Evolutionary conservation across 169 alveolate genomes (phyloP).

Genomic region (Fabrea salina): DNA sequence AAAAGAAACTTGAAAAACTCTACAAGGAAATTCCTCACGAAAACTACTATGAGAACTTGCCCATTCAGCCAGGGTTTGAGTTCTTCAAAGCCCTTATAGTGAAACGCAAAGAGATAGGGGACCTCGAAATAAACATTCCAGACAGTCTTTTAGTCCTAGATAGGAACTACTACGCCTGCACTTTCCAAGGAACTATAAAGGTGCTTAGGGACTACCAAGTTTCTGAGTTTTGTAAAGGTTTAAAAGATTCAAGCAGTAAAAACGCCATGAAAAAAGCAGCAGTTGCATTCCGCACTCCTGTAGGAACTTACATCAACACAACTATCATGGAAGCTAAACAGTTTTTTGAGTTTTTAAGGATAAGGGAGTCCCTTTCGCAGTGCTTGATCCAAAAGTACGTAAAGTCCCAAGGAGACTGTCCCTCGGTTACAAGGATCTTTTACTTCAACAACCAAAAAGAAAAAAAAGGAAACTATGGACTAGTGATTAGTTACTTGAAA

Average conservation of each 20-base stretch:
- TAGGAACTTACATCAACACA: background rate
- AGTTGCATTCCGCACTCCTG: background rate
- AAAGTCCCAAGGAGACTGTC: background rate
- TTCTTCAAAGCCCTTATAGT: background rate
- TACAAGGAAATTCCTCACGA: background rate
- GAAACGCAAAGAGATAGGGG: background rate
- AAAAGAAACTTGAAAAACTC: background rate
- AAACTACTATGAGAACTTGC: background rate
- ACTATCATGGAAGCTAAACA: background rate
- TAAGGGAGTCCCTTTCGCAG: background rate
- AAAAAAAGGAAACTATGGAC: background rate
- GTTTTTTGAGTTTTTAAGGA: background rate
- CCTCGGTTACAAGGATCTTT: constrained; percentile 2
- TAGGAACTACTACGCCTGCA: background rate
- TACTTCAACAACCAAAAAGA: background rate
- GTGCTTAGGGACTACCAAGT: too few species aligned
- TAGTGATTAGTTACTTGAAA: background rate
- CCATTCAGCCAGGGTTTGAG: background rate
- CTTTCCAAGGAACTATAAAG: too few species aligned
- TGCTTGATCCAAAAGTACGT: background rate
- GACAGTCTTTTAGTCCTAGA: background rate
- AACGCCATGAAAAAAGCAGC: background rate
- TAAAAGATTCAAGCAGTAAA: too few species aligned
- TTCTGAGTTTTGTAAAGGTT: too few species aligned
- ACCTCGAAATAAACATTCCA: constrained; percentile 6